A percentile compares a stretch with the other conserved stretches of the same genome.
Evolutionary conservation across 371 early-diverging fungal species (phyloP).

Genomic region (Choanephora cucurbitarum): DNA sequence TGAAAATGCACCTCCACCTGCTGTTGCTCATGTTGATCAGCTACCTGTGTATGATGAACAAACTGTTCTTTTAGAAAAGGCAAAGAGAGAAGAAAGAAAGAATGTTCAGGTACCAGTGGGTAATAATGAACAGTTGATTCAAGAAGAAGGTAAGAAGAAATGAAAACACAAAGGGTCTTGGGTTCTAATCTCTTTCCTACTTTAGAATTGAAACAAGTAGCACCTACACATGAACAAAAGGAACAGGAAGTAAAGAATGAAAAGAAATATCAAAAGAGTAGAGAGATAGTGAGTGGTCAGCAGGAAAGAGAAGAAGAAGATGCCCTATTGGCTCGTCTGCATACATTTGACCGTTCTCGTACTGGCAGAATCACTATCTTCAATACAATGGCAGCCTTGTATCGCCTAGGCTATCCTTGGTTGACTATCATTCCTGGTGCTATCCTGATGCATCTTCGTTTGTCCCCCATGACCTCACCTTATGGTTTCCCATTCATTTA

Average conservation of each 20-base stretch:
- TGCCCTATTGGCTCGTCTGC: conserved; percentile 17
- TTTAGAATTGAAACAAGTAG: conserved; percentile 14
- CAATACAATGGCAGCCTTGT: conserved; percentile 43
- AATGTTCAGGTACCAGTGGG: conserved; percentile 17
- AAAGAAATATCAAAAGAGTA: conserved; percentile 9
- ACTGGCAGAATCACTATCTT: conserved; percentile 38
- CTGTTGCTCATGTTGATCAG: conserved; percentile 28
- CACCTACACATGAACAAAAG: conserved; percentile 17
- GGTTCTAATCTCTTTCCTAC: neutral
- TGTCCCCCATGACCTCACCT: conserved; percentile 50
- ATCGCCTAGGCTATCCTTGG: conserved; percentile 39
- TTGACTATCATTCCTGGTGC: conserved; percentile 40
- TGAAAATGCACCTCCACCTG: conserved; percentile 45
- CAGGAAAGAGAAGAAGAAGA: conserved; percentile 8
- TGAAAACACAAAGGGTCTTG: neutral
- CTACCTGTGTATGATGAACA: conserved; percentile 44
- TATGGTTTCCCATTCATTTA: conserved; percentile 45
- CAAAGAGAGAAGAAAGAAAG: conserved; percentile 38
- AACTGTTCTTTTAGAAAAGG: conserved; percentile 25
- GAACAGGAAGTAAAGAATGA: conserved; percentile 13
- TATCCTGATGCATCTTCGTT: conserved; percentile 38
- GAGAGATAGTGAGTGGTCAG: conserved; percentile 1
- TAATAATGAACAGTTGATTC: conserved; percentile 24
- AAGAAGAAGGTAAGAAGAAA: conserved; percentile 30
- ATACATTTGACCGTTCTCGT: conserved; percentile 28